Percentiles rank a stretch among this genome's conserved stretches.
phyloP scores from a whole-genome alignment of 805 yeast species.

The Nakazawaea populi region DNA sequence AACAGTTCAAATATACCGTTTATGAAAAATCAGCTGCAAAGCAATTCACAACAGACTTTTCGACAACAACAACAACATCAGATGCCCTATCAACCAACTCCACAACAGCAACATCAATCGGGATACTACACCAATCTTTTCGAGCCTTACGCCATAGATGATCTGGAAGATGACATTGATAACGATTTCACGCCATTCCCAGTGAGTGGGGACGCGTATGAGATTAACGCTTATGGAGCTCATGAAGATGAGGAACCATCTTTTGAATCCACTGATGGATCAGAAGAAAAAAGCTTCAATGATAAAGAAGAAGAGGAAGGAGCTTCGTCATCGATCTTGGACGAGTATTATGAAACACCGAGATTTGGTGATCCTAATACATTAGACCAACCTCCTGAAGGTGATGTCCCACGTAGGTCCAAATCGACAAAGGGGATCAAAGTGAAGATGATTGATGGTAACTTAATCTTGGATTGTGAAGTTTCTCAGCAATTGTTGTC shows the following conservation, averaged over 20 bases:
- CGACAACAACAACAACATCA: background rate
- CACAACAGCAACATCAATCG: background rate
- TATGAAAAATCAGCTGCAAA: background rate
- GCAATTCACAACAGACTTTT: background rate
- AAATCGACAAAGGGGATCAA: conserved; percentile 9
- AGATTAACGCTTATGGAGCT: conserved; percentile 7
- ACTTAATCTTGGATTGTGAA: conserved; percentile 83
- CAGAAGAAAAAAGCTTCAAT: background rate
- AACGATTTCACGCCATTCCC: conserved; percentile 29
- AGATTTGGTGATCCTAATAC: conserved; percentile 5
- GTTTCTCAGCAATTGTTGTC: conserved; percentile 63
- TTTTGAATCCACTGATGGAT: background rate
- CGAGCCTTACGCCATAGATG: conserved; percentile 19
- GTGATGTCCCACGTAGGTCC: conserved; percentile 5
- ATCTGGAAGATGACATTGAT: conserved; percentile 17
- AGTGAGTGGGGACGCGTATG: conserved; percentile 22
- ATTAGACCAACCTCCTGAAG: conserved; percentile 2
- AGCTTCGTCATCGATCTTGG: conserved; percentile 1
- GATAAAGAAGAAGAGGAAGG: background rate
- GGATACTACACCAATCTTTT: conserved; percentile 3
- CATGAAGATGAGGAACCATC: conserved; percentile 3
- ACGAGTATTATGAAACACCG: conserved; percentile 5
- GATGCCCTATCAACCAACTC: background rate
- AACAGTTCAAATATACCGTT: too few relatives aligned
- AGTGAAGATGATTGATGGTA: conserved; percentile 62